phyloP scores from a whole-genome alignment of 2,329 filamentous ascomycete genomes.

The Colletotrichum sp. region DNA sequence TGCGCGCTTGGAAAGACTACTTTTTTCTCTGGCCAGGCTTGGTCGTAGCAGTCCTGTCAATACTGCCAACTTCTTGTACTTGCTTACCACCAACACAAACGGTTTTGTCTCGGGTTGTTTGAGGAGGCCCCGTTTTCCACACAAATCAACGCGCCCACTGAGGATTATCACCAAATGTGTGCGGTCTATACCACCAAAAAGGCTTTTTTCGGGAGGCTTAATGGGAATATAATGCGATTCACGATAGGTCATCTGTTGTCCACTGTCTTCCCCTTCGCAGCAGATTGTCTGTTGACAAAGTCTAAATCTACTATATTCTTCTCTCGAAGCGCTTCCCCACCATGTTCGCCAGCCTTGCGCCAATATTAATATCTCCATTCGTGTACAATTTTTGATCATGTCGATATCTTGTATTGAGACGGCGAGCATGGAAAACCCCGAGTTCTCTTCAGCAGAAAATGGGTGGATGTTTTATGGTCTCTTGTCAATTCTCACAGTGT shows the following conservation, averaged over 20 bases:
- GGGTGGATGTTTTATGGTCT: slow-evolving; percentile 38
- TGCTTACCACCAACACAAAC: slow-evolving; percentile 36
- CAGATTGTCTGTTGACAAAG: slow-evolving; percentile 2
- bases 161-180: slow-evolving; percentile 29
- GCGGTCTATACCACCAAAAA: slow-evolving; percentile 22
- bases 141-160: slow-evolving; percentile 27
- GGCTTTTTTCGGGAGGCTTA: not conserved
- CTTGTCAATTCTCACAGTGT: slow-evolving; percentile 30
- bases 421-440: not conserved
- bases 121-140: not conserved
- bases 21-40: slow-evolving; percentile 28
- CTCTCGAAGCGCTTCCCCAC: slow-evolving; percentile 23
- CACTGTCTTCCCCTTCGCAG: not conserved
- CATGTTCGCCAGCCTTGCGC: not conserved
- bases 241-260: slow-evolving; percentile 19
- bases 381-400: not conserved
- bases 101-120: slow-evolving; percentile 26
- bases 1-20: slow-evolving; percentile 36
- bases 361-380: not conserved
- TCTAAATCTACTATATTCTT: slow-evolving; percentile 28
- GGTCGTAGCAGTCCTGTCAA: slow-evolving; percentile 34
- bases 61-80: slow-evolving; percentile 44
- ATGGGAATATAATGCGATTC: slow-evolving; percentile 24
- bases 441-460: not conserved
- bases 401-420: not conserved